Evolutionary conservation across 345 rosid genomes (phyloP).

Genomic region (Moricandia arvensis): DNA sequence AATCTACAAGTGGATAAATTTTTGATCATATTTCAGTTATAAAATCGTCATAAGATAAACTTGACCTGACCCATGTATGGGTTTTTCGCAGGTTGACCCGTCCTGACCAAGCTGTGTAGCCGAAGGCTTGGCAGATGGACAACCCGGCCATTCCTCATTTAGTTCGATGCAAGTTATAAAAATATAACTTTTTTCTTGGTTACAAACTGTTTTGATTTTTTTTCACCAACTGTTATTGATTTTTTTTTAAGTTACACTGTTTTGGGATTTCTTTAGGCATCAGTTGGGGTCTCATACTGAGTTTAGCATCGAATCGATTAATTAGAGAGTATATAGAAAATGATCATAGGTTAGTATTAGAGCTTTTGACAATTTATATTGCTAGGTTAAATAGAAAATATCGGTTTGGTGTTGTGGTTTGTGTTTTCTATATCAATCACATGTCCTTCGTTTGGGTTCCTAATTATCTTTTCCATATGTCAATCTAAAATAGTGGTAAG

Average conservation of each 20-base stretch:
- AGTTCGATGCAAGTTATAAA: background rate
- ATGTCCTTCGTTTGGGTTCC: background rate
- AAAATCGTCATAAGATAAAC: background rate
- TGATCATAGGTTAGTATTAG: background rate
- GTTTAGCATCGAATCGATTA: no score
- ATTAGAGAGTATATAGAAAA: background rate
- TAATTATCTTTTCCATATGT: background rate
- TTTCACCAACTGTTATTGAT: no score
- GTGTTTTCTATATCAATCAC: no score
- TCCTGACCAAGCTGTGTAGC: background rate
- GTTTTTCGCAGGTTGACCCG: background rate
- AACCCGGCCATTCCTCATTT: background rate
- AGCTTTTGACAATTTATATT: background rate
- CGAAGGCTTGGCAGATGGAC: background rate
- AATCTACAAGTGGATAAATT: background rate
- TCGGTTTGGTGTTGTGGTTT: background rate
- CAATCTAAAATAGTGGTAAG: conserved; percentile 25
- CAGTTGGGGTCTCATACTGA: no score
- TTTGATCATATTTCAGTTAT: background rate
- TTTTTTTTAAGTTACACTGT: no score
- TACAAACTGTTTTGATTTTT: no score
- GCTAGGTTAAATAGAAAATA: background rate
- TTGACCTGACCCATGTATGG: background rate
- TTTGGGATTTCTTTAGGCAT: no score
- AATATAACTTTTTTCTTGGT: no score